A percentile compares a stretch with the other conserved stretches of the same genome.
Evolutionary conservation across 2,329 filamentous ascomycete species (phyloP).

Genomic region (Ampelomyces quisqualis): DNA sequence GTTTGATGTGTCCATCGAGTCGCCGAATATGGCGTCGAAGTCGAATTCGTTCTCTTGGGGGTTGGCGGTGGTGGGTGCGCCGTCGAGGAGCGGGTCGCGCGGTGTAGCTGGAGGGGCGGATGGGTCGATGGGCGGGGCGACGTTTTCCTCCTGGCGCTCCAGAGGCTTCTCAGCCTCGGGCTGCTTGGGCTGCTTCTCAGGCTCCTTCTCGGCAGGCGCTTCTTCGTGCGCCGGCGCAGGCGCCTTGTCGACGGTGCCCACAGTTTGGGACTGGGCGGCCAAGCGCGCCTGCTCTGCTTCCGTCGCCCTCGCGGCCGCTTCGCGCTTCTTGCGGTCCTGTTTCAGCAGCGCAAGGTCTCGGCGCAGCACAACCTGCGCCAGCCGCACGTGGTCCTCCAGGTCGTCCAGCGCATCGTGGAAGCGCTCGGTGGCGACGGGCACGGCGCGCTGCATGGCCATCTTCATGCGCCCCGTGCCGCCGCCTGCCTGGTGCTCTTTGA

Average conservation of each 20-base stretch:
- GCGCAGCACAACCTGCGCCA: constrained; percentile 39
- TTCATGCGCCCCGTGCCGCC: constrained; percentile 33
- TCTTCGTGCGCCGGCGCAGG: constrained; percentile 15
- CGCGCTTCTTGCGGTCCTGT: constrained; percentile 39
- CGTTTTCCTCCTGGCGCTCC: constrained; percentile 17
- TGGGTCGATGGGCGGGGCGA: constrained; percentile 18
- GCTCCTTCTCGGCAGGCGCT: constrained; percentile 4
- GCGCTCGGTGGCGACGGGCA: constrained; percentile 46
- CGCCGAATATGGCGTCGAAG: constrained; percentile 41
- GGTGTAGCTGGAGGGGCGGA: constrained; percentile 11
- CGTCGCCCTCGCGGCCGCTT: constrained; percentile 36
- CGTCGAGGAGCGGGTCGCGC: constrained; percentile 36
- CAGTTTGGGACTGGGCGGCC: constrained; percentile 30
- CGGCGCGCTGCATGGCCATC: constrained; percentile 39
- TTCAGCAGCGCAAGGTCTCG: constrained; percentile 42
- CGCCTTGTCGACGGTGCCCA: constrained; percentile 15
- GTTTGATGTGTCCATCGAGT: constrained; percentile 28
- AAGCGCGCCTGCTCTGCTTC: constrained; percentile 36
- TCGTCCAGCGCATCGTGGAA: constrained; percentile 56
- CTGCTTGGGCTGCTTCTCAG: constrained; percentile 11
- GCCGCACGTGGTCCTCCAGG: constrained; percentile 49
- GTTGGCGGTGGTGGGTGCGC: constrained; percentile 31
- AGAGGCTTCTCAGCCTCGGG: constrained; percentile 11
- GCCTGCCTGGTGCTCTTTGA: constrained; percentile 45
- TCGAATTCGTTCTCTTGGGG: constrained; percentile 43